Base-by-base conservation (phyloP, 331 rosid species). In the Rhamnella rubrinervis region DNA sequence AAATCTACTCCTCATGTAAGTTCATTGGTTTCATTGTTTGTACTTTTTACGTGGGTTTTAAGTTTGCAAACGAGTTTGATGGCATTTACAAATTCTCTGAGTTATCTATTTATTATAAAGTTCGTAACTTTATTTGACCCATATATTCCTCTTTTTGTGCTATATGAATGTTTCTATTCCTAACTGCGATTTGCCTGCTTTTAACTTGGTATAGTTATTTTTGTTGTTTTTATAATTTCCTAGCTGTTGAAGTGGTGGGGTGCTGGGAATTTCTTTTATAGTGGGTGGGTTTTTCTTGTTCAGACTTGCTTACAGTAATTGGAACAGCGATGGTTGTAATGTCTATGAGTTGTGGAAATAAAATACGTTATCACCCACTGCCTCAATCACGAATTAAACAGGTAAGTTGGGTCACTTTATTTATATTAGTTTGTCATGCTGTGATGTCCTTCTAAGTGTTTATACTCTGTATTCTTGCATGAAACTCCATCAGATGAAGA, bases 361-460 rank as follows among this genome's bases (percentile, higher is more conserved):
- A 72, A 49, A 57, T 66, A 51, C 25, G 41, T 31, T 76, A 2
- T 63, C 35, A 31, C 35, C 74, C 31, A 8, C 18, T 53, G 61
- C 67, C 64, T 31, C 55, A 72, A n/a, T 26, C 75, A 20, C 74
- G 55, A 53, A 59, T 26, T 50, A 23, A 18, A 66, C 80, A 70
- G 81, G 85, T 78, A 20, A 63, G 13, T 63, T 61, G 17, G 9
- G n/a, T 47, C n/a, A 23, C 55, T 49, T 68, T 37, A n/a, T 47
- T 35, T 55, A 8, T 37, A 7, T 23, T 66, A 37, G 23, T 49
- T 31, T 74, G 12, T 63, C 10, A 13, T 8, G 1, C 28, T 70
- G 55, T 4, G 59, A 14, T 56, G 59, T n/a, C 21, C 47, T 28
- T 40, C 5, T 69, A 35, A 25, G 58, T 20, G 55, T 70, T 6